Conservation (phyloP, 176 grass and related monocot genomes). For the Pontederia paniculata region DNA sequence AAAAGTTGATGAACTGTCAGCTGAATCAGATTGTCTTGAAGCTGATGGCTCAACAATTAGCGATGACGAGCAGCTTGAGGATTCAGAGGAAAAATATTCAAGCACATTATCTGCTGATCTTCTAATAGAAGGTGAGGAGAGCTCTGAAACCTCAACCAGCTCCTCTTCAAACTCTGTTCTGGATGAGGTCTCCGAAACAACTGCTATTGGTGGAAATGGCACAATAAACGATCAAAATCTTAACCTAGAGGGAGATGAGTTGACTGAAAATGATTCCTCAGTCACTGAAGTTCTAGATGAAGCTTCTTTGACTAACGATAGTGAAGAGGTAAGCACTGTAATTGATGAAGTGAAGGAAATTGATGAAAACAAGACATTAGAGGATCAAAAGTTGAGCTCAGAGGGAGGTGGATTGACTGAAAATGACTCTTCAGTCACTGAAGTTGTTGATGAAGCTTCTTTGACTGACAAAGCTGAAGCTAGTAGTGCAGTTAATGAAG, state of each 20-base stretch:
- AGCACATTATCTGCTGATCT: constrained; percentile 6
- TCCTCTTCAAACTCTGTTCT: constrained; percentile 11
- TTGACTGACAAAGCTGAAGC: not conserved
- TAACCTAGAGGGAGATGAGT: constrained; percentile 1
- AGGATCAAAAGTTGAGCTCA: constrained; percentile 4
- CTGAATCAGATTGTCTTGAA: constrained; percentile 2
- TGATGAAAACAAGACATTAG: constrained; percentile 4
- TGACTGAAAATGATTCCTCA: constrained; percentile 7
- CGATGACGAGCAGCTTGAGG: constrained; percentile 5
- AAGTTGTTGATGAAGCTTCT: not conserved
- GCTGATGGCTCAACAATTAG: not conserved
- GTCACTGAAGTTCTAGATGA: not conserved
- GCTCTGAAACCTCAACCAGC: not conserved
- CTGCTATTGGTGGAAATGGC: not conserved
- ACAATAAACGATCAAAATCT: too few relatives aligned
- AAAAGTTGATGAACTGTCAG: constrained; percentile 11
- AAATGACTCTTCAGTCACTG: constrained; percentile 4
- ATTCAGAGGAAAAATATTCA: constrained; percentile 12
- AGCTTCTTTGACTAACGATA: not conserved
- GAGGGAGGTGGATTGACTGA: constrained; percentile 4
- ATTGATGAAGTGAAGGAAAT: constrained; percentile 16
- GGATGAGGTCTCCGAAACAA: constrained; percentile 30
- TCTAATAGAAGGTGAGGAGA: constrained; percentile 24
- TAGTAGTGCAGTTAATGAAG: constrained; percentile 10
- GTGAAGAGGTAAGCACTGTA: constrained; percentile 20